These are phyloP conservation scores for Dissoconium aciculare DNA, from an alignment of 2,329 filamentous ascomycete species.

Conservation along the genomic window DNA sequence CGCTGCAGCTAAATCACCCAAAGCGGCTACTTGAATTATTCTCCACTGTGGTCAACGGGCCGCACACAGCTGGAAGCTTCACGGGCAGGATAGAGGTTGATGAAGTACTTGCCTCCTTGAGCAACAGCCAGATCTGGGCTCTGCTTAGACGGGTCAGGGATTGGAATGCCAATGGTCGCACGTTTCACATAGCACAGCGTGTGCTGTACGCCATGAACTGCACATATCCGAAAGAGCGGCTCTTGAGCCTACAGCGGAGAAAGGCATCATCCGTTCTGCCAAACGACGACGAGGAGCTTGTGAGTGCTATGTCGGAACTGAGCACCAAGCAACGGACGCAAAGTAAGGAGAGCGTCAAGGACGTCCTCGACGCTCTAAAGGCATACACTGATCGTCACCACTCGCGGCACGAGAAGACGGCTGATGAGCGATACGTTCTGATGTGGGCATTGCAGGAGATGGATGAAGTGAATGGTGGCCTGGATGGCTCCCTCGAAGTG, in stretches of 20 bases:
- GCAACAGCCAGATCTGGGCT: conserved; percentile 71
- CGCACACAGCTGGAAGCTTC: conserved; percentile 47
- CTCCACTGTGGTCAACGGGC: conserved; percentile 56
- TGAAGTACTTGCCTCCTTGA: conserved; percentile 62
- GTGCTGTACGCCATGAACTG: conserved; percentile 67
- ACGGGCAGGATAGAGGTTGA: conserved; percentile 57
- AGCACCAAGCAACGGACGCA: conserved; percentile 22
- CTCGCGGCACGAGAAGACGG: conserved; percentile 70
- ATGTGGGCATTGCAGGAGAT: conserved; percentile 90
- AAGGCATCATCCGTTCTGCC: conserved; percentile 14
- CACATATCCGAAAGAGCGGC: conserved; percentile 62
- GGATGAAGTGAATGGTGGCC: conserved; percentile 46
- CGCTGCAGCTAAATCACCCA: conserved; percentile 86
- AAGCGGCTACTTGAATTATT: conserved; percentile 74
- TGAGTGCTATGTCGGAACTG: conserved; percentile 19
- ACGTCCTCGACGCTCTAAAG: conserved; percentile 72
- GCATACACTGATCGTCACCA: conserved; percentile 92
- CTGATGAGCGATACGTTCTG: conserved; percentile 86
- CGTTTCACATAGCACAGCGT: conserved; percentile 69
- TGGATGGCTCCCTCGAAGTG: conserved; percentile 4
- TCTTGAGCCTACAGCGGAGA: conserved; percentile 38
- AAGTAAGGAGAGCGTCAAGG: conserved; percentile 54
- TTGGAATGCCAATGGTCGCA: conserved; percentile 94
- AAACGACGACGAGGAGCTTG: conserved; percentile 17
- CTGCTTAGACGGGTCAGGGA: conserved; percentile 73